A percentile compares a stretch with the other conserved stretches of the same genome.
Conservation (phyloP, 148 eudicot genomes). For the Diospyros lotus region DNA sequence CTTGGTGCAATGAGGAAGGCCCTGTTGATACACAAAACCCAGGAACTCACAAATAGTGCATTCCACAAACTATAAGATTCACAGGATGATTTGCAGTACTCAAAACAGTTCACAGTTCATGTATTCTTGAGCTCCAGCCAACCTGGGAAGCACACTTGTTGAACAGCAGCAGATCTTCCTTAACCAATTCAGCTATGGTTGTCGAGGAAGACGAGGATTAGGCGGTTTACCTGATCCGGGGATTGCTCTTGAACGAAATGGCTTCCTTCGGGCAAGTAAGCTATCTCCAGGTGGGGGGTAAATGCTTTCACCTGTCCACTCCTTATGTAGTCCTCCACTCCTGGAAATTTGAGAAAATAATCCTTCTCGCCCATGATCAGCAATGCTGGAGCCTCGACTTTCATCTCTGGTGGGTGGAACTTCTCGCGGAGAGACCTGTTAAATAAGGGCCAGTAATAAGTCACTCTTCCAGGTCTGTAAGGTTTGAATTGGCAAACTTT, state of each 20-base stretch:
- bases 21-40: too few relatives aligned
- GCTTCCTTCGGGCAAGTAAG: slow-evolving; percentile 29
- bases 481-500: too few relatives aligned
- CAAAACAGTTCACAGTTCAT: background rate
- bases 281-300: slow-evolving; percentile 29
- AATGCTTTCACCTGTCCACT: slow-evolving; percentile 20
- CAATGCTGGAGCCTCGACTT: slow-evolving; percentile 20
- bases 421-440: slow-evolving; percentile 19
- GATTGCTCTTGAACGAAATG: slow-evolving; percentile 39
- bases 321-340: slow-evolving; percentile 31
- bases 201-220: slow-evolving; percentile 28
- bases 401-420: slow-evolving; percentile 17
- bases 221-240: slow-evolving; percentile 30
- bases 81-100: background rate
- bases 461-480: too few relatives aligned
- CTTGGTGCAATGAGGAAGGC: too few relatives aligned
- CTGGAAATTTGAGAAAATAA: slow-evolving; percentile 28
- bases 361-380: slow-evolving; percentile 38
- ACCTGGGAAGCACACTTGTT: background rate
- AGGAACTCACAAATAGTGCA: too few relatives aligned
- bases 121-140: background rate
- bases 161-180: too few relatives aligned
- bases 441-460: background rate
- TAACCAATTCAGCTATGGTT: slow-evolving; percentile 8
- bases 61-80: too few relatives aligned